Conservation (phyloP, 345 rosid species). For the Cochlearia excelsa region DNA sequence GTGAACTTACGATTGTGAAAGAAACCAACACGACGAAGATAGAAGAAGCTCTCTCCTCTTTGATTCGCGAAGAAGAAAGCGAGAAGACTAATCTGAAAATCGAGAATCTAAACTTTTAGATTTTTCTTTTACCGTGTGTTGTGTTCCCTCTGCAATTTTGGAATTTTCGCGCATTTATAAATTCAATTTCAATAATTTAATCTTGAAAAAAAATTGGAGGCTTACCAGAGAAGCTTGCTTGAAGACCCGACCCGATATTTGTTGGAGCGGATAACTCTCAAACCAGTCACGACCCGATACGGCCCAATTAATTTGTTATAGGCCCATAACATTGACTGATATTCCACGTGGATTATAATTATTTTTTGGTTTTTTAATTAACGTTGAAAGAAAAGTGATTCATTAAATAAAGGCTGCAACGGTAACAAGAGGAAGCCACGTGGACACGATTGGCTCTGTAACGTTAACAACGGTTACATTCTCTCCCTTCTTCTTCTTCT, state of each 20-base stretch:
- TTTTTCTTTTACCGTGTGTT: neutral
- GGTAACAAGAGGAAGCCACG: conserved; percentile 37
- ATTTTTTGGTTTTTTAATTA: neutral
- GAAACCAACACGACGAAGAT: neutral
- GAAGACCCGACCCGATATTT: conserved; percentile 13
- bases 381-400: neutral
- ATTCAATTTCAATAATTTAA: conserved; percentile 2
- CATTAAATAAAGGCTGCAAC: conserved; percentile 35
- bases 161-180: conserved; percentile 33
- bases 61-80: neutral
- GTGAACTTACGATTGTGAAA: conserved; percentile 19
- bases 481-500: conserved; percentile 27
- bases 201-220: neutral
- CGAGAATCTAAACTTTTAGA: neutral
- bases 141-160: conserved; percentile 26
- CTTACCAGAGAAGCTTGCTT: conserved; percentile 32
- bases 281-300: neutral
- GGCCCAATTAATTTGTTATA: too few species aligned
- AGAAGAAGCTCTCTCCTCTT: neutral
- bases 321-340: too few species aligned
- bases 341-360: too few species aligned
- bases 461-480: conserved; percentile 45
- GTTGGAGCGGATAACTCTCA: neutral
- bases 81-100: neutral
- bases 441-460: conserved; percentile 15